Percentiles rank a stretch among this genome's conserved stretches.
Conservation (phyloP, 495 filamentous ascomycete genomes). For the Friedmanniomyces endolithicus region DNA sequence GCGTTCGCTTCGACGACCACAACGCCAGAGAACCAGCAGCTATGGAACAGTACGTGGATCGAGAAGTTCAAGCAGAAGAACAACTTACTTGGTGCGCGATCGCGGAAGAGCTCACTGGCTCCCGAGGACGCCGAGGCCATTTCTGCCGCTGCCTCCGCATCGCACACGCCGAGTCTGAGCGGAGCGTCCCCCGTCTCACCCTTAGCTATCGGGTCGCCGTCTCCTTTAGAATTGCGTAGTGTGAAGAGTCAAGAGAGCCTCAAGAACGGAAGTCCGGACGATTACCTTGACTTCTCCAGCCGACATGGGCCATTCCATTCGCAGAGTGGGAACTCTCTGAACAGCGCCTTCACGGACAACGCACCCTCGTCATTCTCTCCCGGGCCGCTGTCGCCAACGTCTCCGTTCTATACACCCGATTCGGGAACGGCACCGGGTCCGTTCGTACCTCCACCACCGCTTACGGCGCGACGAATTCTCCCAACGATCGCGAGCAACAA, state of each 20-base stretch:
- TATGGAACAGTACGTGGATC: conserved; percentile 68
- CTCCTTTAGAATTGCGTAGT: conserved; percentile 54
- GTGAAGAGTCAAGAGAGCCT: conserved; percentile 56
- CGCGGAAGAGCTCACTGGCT: conserved; percentile 52
- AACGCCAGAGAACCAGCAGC: conserved; percentile 62
- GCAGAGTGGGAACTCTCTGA: conserved; percentile 46
- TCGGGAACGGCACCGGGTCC: conserved; percentile 46
- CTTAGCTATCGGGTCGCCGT: conserved; percentile 47
- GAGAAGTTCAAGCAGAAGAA: conserved; percentile 97
- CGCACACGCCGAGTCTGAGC: conserved; percentile 48
- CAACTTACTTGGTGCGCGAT: conserved; percentile 52
- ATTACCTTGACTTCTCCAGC: conserved; percentile 39
- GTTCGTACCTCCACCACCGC: conserved; percentile 42
- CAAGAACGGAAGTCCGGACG: conserved; percentile 39
- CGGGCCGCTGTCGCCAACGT: conserved; percentile 70
- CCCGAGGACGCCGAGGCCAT: conserved; percentile 27
- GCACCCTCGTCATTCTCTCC: conserved; percentile 56
- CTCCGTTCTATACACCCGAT: conserved; percentile 74
- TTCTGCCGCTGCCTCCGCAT: conserved; percentile 29
- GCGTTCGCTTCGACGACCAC: conserved; percentile 66
- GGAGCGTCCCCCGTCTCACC: conserved; percentile 66
- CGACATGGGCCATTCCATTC: conserved; percentile 48
- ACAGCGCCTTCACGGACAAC: conserved; percentile 41
- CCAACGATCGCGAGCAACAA: conserved; percentile 43
- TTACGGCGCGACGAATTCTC: conserved; percentile 48